These are phyloP conservation scores for Fusarium anguioides DNA, from an alignment of 2,329 filamentous ascomycete species.

Conservation along the genomic window DNA sequence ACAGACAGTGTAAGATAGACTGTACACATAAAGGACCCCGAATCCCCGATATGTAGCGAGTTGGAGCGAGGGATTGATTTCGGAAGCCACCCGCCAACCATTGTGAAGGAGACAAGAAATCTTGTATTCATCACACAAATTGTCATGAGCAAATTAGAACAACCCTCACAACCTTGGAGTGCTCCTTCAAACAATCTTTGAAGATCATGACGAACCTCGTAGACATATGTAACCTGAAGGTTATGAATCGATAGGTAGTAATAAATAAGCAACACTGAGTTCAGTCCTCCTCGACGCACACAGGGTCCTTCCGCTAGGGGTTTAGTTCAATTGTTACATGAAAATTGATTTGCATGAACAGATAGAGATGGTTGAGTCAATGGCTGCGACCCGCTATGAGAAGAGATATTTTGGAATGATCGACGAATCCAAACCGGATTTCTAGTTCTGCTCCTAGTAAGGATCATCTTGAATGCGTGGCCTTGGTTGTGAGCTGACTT, in stretches of 20 bases:
- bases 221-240: background rate
- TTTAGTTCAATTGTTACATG: background rate
- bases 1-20: conserved; percentile 21
- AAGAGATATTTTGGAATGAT: conserved; percentile 11
- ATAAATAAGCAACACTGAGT: background rate
- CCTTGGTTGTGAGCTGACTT: background rate
- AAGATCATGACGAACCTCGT: background rate
- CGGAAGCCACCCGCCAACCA: too few species aligned
- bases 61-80: background rate
- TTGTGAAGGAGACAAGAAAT: background rate
- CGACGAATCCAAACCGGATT: conserved; percentile 18
- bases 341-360: background rate
- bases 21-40: background rate
- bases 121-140: background rate
- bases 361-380: background rate
- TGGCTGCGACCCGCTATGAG: background rate
- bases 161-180: background rate
- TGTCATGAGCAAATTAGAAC: background rate
- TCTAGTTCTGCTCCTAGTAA: background rate
- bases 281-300: background rate
- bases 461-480: conserved; percentile 10
- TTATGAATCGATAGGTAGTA: background rate
- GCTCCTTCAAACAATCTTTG: background rate
- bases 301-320: conserved; percentile 5
- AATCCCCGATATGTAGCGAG: background rate